A percentile compares a stretch with the other conserved stretches of the same genome.
These are phyloP conservation scores for Pluteus cervinus DNA, from an alignment of 768 basidiomycete genomes.

Conservation along the genomic window DNA sequence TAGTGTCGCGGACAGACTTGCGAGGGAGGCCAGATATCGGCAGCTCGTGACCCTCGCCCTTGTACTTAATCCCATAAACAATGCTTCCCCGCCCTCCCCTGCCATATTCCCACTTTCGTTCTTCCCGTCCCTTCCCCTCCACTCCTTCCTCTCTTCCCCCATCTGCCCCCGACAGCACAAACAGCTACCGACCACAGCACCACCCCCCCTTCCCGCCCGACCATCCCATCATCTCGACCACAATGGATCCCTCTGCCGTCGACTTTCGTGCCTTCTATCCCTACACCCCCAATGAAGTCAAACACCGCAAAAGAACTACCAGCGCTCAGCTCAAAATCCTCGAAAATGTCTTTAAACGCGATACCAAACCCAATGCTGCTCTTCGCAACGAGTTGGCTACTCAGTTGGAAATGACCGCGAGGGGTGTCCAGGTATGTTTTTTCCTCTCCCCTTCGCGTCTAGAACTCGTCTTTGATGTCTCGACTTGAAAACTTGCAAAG, in stretches of 20 bases:
- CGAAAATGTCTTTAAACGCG: constrained; percentile 79
- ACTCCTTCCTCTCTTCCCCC: no score
- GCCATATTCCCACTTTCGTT: no score
- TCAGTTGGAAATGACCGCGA: constrained; percentile 85
- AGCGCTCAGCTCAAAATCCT: constrained; percentile 84
- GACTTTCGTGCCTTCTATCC: constrained; percentile 83
- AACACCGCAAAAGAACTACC: constrained; percentile 89
- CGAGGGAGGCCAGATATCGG: no score
- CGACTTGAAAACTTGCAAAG: constrained; percentile 30
- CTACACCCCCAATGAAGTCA: constrained; percentile 90
- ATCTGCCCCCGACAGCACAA: no score
- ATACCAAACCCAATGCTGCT: constrained; percentile 86
- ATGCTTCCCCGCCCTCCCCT: no score
- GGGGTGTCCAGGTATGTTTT: constrained; percentile 84
- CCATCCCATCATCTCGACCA: constrained; percentile 40
- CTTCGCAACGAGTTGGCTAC: constrained; percentile 75
- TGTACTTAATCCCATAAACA: no score
- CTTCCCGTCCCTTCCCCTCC: no score
- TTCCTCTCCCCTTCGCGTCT: constrained; percentile 3
- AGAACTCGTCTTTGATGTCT: constrained; percentile 6
- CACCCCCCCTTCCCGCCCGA: constrained; percentile 28
- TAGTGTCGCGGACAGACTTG: no score
- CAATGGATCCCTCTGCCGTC: constrained; percentile 62
- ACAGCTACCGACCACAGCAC: no score
- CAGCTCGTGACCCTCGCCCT: no score